Evolutionary conservation across 352 stramenopile species (phyloP), one percentile per base, ranked within the genome.

Genomic region (Globisporangium heterothallicum): DNA sequence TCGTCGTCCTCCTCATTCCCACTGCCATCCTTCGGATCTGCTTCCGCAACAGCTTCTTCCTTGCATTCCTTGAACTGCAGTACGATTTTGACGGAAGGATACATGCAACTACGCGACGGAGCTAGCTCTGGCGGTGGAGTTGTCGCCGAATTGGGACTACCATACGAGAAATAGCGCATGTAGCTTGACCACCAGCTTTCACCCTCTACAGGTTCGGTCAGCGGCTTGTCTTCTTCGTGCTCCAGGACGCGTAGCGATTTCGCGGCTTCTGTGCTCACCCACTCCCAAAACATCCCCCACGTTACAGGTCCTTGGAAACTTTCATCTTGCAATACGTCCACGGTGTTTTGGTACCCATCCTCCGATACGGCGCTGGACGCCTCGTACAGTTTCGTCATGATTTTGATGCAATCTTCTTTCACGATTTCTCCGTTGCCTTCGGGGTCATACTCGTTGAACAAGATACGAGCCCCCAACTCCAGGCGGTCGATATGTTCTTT

Each of bases 241-340:
- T 94, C 76, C 12, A 94, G 61, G 22, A 78, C 63, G 16, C 68
- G 70, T 25, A 94, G 67, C 16, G 84, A 82, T 8, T 61, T 58
- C 35, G 83, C 78, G 6, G 84, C 84, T 62, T 92, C 80, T 0
- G 74, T 75, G 48, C 84, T 94, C 24, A 94, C 84, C 79, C 80
- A 94, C 49, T 88, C 74, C 82, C 82, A 94, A 54, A 92, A 94
- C 74, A 89, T 87, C 0, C 70, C 44, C 84, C 84, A 94, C n/a
- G 76, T 76, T 29, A 92, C 75, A 0, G 76, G 76, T 0, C 75
- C 80, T 49, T 86, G 59, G 58, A 87, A 88, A 0, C 52, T 32
- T 19, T 83, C 70, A n/a, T 78, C 69, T 58, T 80, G 54, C 26
- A 91, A 66, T 26, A 87, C 72, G 4, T 63, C 58, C 22, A 88